These are phyloP conservation scores for Dothistroma pini DNA, from an alignment of 2,329 filamentous ascomycete genomes.

Conservation along the genomic window DNA sequence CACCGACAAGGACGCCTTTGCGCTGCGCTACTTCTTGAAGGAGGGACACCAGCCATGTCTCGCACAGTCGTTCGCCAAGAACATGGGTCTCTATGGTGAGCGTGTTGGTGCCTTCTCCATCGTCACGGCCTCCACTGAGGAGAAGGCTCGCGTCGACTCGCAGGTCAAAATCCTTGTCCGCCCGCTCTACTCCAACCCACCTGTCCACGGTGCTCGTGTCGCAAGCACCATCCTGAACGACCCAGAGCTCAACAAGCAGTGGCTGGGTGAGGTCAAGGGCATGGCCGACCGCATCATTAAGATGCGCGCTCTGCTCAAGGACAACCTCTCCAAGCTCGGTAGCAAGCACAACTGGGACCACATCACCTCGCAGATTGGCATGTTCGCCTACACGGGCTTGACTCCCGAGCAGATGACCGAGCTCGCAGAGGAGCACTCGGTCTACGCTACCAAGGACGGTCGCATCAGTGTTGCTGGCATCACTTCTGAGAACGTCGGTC, in stretches of 20 bases:
- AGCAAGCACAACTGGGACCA: slow-evolving; percentile 98
- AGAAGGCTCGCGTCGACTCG: slow-evolving; percentile 94
- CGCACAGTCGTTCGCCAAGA: slow-evolving; percentile 96
- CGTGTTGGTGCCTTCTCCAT: slow-evolving; percentile 96
- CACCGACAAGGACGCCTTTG: slow-evolving; percentile 88
- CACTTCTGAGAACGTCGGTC: slow-evolving; percentile 72
- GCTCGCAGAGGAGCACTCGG: slow-evolving; percentile 91
- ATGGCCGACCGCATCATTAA: slow-evolving; percentile 99
- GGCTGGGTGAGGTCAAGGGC: slow-evolving; percentile 93
- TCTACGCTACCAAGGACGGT: slow-evolving; percentile 93
- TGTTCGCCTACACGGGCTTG: slow-evolving; percentile 98
- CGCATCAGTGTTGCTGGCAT: slow-evolving; percentile 84
- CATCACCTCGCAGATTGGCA: slow-evolving; percentile 97
- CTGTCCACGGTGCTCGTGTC: slow-evolving; percentile 92
- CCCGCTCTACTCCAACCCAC: slow-evolving; percentile 97
- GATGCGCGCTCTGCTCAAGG: slow-evolving; percentile 92
- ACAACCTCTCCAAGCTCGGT: slow-evolving; percentile 90
- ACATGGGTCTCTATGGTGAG: slow-evolving; percentile 99
- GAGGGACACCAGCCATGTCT: slow-evolving; percentile 85
- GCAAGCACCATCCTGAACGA: slow-evolving; percentile 89
- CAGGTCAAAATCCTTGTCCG: slow-evolving; percentile 98
- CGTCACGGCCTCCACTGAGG: slow-evolving; percentile 76
- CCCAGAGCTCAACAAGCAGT: slow-evolving; percentile 80
- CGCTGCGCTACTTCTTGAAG: slow-evolving; percentile 87
- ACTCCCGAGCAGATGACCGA: slow-evolving; percentile 86